Conservation (phyloP, 2,329 filamentous ascomycete genomes). For the Verticillium dahliae region DNA sequence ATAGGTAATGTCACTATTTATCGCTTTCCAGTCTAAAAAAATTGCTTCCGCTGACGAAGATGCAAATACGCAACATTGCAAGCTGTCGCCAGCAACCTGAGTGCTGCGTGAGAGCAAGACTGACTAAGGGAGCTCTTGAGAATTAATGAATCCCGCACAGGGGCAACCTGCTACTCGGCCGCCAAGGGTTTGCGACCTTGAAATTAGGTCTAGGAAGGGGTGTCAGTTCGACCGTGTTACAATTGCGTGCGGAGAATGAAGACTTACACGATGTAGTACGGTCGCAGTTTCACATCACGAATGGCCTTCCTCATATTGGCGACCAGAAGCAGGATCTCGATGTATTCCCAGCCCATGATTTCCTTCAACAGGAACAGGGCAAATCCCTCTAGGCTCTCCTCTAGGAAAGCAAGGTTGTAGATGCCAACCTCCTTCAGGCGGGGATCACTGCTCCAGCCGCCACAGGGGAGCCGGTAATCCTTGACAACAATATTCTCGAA, state of each 20-base stretch:
- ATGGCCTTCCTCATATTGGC: slow-evolving; percentile 16
- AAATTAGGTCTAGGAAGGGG: not conserved
- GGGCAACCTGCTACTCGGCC: not conserved
- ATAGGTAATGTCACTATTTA: too few species aligned
- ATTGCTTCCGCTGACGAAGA: too few species aligned
- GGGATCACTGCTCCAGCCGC: slow-evolving; percentile 9
- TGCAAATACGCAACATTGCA: too few species aligned
- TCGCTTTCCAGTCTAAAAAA: too few species aligned
- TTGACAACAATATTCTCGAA: slow-evolving; percentile 12
- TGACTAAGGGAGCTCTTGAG: too few species aligned
- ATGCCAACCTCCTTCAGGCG: slow-evolving; percentile 6
- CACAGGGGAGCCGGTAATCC: slow-evolving; percentile 6
- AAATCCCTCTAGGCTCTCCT: slow-evolving; percentile 20
- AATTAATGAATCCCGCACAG: too few species aligned
- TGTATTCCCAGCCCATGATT: slow-evolving; percentile 19
- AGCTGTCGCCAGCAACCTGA: too few species aligned
- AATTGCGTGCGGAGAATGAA: not conserved
- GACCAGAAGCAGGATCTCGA: slow-evolving; percentile 17
- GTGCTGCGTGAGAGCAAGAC: too few species aligned
- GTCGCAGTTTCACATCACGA: slow-evolving; percentile 12
- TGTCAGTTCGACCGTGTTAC: too few species aligned
- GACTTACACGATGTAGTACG: slow-evolving; percentile 17
- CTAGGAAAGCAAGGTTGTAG: slow-evolving; percentile 16
- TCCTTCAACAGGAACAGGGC: slow-evolving; percentile 19
- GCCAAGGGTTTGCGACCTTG: not conserved